These are phyloP conservation scores for Colletotrichum horii DNA, from an alignment of 2,329 filamentous ascomycete species.

Conservation along the genomic window DNA sequence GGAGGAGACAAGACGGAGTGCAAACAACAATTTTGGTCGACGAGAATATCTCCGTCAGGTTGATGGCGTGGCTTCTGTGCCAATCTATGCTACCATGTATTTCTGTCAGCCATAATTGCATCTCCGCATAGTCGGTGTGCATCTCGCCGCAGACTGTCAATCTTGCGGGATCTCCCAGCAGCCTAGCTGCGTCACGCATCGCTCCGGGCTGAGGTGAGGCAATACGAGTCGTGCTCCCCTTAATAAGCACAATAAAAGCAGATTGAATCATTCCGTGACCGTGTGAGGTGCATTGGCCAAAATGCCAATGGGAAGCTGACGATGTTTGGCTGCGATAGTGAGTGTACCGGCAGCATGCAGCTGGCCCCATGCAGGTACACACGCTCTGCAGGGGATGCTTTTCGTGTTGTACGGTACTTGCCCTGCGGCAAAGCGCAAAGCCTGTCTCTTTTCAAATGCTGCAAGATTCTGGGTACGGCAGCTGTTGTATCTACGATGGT, in stretches of 20 bases:
- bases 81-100: neutral
- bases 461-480: neutral
- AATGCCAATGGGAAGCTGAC: neutral
- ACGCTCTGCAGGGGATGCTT: neutral
- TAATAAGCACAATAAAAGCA: neutral
- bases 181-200: neutral
- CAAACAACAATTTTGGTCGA: neutral
- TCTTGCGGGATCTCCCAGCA: neutral
- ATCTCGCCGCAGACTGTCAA: neutral
- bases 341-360: constrained; percentile 6
- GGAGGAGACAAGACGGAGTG: neutral
- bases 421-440: neutral
- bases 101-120: neutral
- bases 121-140: neutral
- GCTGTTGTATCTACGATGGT: neutral
- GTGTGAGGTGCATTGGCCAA: neutral
- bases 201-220: neutral
- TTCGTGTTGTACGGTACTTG: neutral
- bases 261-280: neutral
- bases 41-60: neutral
- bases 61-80: neutral
- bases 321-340: neutral
- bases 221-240: neutral
- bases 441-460: neutral
- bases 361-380: constrained; percentile 7